Evolutionary conservation across 257 asterid genomes (phyloP).

Genomic region (Solanum chiquidenum): DNA sequence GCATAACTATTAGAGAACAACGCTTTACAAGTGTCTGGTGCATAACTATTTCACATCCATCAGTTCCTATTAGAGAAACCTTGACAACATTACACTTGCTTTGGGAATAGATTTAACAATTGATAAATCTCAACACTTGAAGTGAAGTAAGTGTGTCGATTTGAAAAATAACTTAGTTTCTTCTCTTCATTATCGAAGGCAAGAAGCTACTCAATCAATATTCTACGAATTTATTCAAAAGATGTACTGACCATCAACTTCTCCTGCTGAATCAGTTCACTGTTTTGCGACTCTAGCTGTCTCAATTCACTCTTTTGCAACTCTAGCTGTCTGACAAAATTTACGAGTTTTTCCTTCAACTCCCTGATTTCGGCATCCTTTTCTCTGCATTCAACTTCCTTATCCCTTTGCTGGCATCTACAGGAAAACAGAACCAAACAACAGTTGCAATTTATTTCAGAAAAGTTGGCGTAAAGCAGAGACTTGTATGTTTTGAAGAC

Average conservation of each 20-base stretch:
- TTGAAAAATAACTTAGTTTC: not conserved
- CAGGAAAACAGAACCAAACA: not conserved
- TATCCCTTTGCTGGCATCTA: constrained; percentile 74
- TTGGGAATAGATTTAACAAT: not conserved
- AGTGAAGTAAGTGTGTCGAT: not conserved
- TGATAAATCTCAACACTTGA: not conserved
- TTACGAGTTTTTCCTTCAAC: constrained; percentile 76
- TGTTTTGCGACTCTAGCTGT: constrained; percentile 53
- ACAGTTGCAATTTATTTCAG: constrained; percentile 2
- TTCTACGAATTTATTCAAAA: not conserved
- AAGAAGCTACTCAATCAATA: not conserved
- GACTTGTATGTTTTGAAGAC: not conserved
- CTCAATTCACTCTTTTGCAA: constrained; percentile 57
- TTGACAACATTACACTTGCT: not conserved
- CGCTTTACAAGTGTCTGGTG: too few species aligned
- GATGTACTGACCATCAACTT: constrained; percentile 50
- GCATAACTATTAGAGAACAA: too few species aligned
- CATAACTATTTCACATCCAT: not conserved
- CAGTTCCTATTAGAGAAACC: not conserved
- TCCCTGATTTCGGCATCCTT: constrained; percentile 81
- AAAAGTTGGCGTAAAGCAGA: not conserved
- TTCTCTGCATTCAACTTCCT: constrained; percentile 78
- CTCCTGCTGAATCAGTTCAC: constrained; percentile 54
- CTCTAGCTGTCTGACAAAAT: constrained; percentile 59
- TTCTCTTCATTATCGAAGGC: not conserved